Evolutionary conservation across 225 moss, liverwort and hornwort species (phyloP).

Genomic region (Climacium dendroides): DNA sequence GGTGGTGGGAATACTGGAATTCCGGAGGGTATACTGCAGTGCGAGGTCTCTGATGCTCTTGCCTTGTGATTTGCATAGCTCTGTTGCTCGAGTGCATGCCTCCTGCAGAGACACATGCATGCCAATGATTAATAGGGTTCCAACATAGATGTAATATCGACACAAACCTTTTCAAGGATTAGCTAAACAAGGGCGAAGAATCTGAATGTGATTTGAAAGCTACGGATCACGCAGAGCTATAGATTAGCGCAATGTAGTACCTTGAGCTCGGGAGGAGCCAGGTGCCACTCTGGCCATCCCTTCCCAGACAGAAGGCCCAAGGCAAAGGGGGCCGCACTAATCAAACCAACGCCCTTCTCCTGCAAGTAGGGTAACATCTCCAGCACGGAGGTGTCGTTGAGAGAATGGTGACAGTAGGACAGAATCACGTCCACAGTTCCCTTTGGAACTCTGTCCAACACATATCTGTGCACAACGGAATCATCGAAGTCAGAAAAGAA

Average conservation of each 20-base stretch:
- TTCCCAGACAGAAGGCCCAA: background rate
- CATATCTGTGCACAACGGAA: background rate
- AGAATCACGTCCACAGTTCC: background rate
- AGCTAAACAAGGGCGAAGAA: background rate
- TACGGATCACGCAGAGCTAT: background rate
- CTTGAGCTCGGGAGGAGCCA: background rate
- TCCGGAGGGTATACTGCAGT: conserved; percentile 53
- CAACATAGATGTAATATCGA: background rate
- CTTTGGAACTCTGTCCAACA: background rate
- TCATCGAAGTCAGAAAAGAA: background rate
- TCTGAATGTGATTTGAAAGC: background rate
- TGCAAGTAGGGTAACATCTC: background rate
- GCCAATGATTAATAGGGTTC: background rate
- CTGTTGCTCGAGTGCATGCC: conserved; percentile 25
- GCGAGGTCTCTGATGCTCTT: conserved; percentile 68
- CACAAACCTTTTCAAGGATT: background rate
- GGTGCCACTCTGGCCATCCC: background rate
- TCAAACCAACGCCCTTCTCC: background rate
- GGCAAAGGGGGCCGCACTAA: background rate
- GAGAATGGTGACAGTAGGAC: background rate
- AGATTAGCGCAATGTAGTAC: background rate
- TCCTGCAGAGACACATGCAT: background rate
- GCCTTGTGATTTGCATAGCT: conserved; percentile 49
- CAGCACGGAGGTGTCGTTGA: background rate
- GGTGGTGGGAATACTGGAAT: conserved; percentile 49